A percentile compares a stretch with the other conserved stretches of the same genome.
These are phyloP conservation scores for Geotrichum carabidarum DNA, from an alignment of 1,139 yeast genomes.

Conservation along the genomic window DNA sequence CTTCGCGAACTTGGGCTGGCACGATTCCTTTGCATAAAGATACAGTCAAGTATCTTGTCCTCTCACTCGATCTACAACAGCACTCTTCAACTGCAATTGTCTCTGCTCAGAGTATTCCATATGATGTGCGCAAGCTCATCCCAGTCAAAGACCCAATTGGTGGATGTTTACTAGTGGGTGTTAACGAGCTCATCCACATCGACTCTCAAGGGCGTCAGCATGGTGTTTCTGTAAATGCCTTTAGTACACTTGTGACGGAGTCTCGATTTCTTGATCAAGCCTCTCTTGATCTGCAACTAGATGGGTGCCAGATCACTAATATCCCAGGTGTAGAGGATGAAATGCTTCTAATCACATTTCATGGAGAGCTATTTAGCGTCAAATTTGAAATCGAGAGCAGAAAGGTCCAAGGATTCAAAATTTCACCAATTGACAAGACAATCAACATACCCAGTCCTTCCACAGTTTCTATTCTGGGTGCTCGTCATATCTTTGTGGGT, in stretches of 20 bases:
- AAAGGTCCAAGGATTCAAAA: constrained; percentile 36
- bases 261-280: constrained; percentile 51
- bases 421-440: constrained; percentile 26
- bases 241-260: constrained; percentile 49
- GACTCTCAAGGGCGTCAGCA: constrained; percentile 75
- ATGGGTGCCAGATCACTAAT: constrained; percentile 49
- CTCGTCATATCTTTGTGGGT: constrained; percentile 41
- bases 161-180: constrained; percentile 68
- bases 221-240: constrained; percentile 58
- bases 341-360: constrained; percentile 48
- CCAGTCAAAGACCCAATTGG: constrained; percentile 65
- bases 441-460: constrained; percentile 27
- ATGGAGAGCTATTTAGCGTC: constrained; percentile 50
- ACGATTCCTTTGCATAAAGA: constrained; percentile 56
- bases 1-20: constrained; percentile 72
- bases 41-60: constrained; percentile 51
- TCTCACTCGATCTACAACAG: constrained; percentile 62
- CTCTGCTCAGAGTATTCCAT: constrained; percentile 63
- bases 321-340: constrained; percentile 43
- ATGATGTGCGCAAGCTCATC: constrained; percentile 60
- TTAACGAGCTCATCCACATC: constrained; percentile 71
- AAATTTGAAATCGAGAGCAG: constrained; percentile 50
- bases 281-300: constrained; percentile 52
- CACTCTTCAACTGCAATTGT: constrained; percentile 63
- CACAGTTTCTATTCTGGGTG: constrained; percentile 21